Evolutionary conservation across 2,329 filamentous ascomycete species (phyloP).

Genomic region (Fusarium sambucinum): DNA sequence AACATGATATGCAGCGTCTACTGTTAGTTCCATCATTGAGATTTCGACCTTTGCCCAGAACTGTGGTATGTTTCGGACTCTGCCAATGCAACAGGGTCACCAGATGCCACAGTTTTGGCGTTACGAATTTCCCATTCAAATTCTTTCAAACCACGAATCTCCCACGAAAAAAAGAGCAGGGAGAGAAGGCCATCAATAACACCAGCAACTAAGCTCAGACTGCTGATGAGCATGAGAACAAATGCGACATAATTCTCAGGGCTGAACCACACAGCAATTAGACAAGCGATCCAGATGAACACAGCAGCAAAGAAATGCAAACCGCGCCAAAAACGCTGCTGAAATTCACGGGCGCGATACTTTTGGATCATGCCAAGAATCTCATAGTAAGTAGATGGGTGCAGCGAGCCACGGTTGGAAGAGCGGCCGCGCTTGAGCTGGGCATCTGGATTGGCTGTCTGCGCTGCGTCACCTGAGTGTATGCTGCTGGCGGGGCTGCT

Average conservation of each 20-base stretch:
- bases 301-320: constrained; percentile 79
- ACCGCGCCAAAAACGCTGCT: constrained; percentile 78
- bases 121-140: constrained; percentile 93
- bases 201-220: constrained; percentile 80
- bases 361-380: constrained; percentile 77
- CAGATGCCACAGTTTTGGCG: constrained; percentile 63
- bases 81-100: constrained; percentile 42
- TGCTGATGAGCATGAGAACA: constrained; percentile 81
- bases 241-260: constrained; percentile 82
- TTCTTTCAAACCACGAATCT: constrained; percentile 85
- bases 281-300: constrained; percentile 76
- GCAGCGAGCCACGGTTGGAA: constrained; percentile 34
- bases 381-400: constrained; percentile 51
- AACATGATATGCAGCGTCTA: constrained; percentile 15
- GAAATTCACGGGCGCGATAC: constrained; percentile 77
- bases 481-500: constrained; percentile 43
- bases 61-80: constrained; percentile 33
- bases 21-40: constrained; percentile 29
- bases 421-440: constrained; percentile 50
- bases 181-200: constrained; percentile 88
- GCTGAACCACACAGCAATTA: constrained; percentile 88
- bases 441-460: constrained; percentile 47
- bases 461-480: constrained; percentile 35
- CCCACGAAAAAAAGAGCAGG: constrained; percentile 85
- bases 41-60: constrained; percentile 28